phyloP scores from a whole-genome alignment of 1,284 basidiomycete species.

The Fomitopsis pinicola region DNA sequence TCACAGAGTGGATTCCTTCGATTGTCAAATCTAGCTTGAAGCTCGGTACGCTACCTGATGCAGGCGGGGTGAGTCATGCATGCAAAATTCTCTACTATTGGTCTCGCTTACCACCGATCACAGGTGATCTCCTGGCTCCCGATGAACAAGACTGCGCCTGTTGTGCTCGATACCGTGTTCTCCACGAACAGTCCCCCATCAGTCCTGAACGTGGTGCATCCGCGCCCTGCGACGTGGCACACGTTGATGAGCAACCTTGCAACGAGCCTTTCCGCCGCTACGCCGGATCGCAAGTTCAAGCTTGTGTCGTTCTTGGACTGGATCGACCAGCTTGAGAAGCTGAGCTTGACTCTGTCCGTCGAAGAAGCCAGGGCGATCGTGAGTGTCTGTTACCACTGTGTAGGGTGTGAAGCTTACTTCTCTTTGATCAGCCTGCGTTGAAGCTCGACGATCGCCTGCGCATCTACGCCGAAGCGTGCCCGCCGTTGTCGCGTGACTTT shows the following conservation, averaged over 20 bases:
- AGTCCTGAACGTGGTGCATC: slow-evolving; percentile 14
- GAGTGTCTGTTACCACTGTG: too few species aligned
- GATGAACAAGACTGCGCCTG: slow-evolving; percentile 15
- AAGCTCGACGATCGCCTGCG: too few species aligned
- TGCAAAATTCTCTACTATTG: background rate
- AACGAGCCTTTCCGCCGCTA: slow-evolving; percentile 7
- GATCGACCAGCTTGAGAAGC: slow-evolving; percentile 7
- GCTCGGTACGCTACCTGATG: slow-evolving; percentile 24
- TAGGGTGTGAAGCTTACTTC: too few species aligned
- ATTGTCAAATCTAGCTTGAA: slow-evolving; percentile 31
- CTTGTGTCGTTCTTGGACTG: slow-evolving; percentile 22
- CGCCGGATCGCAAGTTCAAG: slow-evolving; percentile 5
- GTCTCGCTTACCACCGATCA: background rate
- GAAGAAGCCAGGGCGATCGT: too few species aligned
- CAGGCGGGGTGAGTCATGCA: slow-evolving; percentile 13
- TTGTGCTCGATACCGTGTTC: slow-evolving; percentile 12
- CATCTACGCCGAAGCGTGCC: too few species aligned
- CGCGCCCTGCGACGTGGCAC: slow-evolving; percentile 21
- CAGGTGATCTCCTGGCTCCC: slow-evolving; percentile 23
- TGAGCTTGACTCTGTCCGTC: too few species aligned
- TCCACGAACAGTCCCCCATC: too few species aligned
- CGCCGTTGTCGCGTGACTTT: too few species aligned
- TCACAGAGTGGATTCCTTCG: slow-evolving; percentile 39
- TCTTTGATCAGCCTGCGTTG: too few species aligned
- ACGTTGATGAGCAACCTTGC: slow-evolving; percentile 15